Base-by-base conservation (phyloP, 106 monocot genomes). In the Amphibolis antarctica region DNA sequence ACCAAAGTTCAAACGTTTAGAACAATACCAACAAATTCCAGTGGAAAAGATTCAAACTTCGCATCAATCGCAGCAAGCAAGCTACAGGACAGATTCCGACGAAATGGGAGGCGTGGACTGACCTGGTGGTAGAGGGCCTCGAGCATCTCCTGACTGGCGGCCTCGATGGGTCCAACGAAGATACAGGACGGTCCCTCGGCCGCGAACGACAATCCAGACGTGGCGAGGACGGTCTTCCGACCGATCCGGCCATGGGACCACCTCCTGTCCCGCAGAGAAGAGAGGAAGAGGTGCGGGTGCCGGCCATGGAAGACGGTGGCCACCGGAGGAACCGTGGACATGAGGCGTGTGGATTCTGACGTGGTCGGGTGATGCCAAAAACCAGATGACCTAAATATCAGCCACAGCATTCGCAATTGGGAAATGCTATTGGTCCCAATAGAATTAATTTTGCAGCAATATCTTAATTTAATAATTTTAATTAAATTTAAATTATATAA, bases 61-160 rank as follows among this genome's bases (percentile, higher is more conserved):
- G 7, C 7, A 36, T 4, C 36, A 36, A 36, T 36, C 7, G n/a
- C n/a, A n/a, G n/a, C n/a, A n/a, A n/a, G n/a, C n/a, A n/a, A n/a
- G n/a, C n/a, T n/a, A n/a, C n/a, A 2, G 36, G 7, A 36, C 36
- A 36, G 7, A 36, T 36, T 36, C 36, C 36, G 36, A 2, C 36
- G 36, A 7, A 36, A 7, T 36, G 26, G 15, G 15, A 13, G 56
- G 25, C 13, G 56, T 28, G 28, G n/a, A 12, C 13, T 49, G 19
- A 86, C 94, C 81, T 94, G 94, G 0, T 74, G 83, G 64, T 94
- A 94, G 46, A 94, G 81, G 57, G 94, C 94, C 84, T 94, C 94
- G 43, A 94, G 89, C 81, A 42, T 86, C 76, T 94, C 94, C 75
- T 86, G 77, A 68, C 86, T 94, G 59, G 94, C 94, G 42, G 77